A percentile compares a stretch with the other conserved stretches of the same genome.
Evolutionary conservation across 495 filamentous ascomycete species (phyloP).

Genomic region (Podospora pseudocomata): DNA sequence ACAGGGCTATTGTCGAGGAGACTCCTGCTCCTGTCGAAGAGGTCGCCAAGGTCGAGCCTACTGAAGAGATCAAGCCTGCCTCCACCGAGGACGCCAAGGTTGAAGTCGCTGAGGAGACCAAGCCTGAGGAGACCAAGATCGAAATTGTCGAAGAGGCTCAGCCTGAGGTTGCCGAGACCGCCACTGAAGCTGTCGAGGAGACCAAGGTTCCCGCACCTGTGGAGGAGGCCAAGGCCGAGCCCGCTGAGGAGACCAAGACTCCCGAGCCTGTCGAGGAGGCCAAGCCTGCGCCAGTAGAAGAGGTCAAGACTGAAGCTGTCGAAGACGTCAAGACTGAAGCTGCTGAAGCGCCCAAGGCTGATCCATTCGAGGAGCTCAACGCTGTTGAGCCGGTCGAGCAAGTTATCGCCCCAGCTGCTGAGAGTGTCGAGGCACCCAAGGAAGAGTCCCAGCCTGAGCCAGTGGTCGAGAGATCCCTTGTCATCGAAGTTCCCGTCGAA

Average conservation of each 20-base stretch:
- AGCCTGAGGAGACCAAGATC: background rate
- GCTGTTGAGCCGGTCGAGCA: slow-evolving; percentile 5
- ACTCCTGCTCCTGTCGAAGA: background rate
- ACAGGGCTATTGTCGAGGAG: slow-evolving; percentile 11
- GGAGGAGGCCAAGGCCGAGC: slow-evolving; percentile 13
- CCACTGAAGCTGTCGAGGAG: slow-evolving; percentile 3
- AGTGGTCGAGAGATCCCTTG: background rate
- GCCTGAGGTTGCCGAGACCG: background rate
- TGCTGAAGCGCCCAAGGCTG: slow-evolving; percentile 11
- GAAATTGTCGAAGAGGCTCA: slow-evolving; percentile 4
- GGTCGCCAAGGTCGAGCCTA: background rate
- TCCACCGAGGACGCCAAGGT: slow-evolving; percentile 8
- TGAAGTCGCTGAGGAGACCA: slow-evolving; percentile 1
- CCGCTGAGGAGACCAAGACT: slow-evolving; percentile 7
- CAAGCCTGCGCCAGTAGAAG: slow-evolving; percentile 6
- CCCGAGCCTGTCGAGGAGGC: background rate
- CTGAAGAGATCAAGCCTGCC: background rate
- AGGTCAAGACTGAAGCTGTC: background rate
- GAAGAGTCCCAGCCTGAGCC: slow-evolving; percentile 5
- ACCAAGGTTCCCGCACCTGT: background rate
- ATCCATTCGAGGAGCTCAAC: slow-evolving; percentile 11
- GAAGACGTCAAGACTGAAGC: slow-evolving; percentile 19
- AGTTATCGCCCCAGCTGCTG: slow-evolving; percentile 8
- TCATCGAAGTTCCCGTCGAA: slow-evolving; percentile 7
- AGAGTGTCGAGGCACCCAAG: slow-evolving; percentile 7